Evolutionary conservation across 2,329 filamentous ascomycete species (phyloP).

Genomic region (Cercospora sp.): DNA sequence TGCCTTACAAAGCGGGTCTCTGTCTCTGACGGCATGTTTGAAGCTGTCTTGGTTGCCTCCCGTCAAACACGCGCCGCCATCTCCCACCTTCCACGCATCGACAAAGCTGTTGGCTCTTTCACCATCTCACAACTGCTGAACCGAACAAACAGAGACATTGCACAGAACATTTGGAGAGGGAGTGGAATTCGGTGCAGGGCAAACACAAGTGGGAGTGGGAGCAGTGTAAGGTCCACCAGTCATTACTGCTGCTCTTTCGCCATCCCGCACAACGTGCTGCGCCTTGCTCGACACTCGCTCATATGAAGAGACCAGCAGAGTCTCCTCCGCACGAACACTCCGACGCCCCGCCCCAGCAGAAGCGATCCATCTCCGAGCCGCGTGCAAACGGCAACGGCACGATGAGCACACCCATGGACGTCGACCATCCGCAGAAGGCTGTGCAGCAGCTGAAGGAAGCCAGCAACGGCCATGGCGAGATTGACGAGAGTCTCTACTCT

Average conservation of each 20-base stretch:
- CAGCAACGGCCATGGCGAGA: conserved; percentile 54
- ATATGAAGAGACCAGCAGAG: conserved; percentile 25
- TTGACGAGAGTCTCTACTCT: conserved; percentile 68
- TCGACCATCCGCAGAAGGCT: conserved; percentile 59
- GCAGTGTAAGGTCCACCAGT: conserved; percentile 7
- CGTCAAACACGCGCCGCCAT: conserved; percentile 1
- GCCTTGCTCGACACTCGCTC: conserved; percentile 14
- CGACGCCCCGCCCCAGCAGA: conserved; percentile 19
- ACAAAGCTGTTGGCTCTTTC: neutral
- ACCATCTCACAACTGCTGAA: neutral
- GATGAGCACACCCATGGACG: conserved; percentile 55
- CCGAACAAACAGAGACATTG: neutral
- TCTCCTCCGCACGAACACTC: conserved; percentile 19
- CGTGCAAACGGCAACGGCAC: conserved; percentile 33
- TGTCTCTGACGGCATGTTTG: neutral
- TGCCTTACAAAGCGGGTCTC: conserved; percentile 1
- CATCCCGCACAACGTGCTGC: neutral
- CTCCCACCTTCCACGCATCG: neutral
- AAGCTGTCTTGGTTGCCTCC: conserved; percentile 3
- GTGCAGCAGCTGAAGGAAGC: conserved; percentile 59
- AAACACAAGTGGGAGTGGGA: conserved; percentile 6
- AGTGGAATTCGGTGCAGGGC: neutral
- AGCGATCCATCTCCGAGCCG: conserved; percentile 18
- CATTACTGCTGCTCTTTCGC: conserved; percentile 4
- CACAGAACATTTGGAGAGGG: neutral